Conservation (phyloP, 441 rosid genomes). For the Euphorbia schlechtendalii region DNA sequence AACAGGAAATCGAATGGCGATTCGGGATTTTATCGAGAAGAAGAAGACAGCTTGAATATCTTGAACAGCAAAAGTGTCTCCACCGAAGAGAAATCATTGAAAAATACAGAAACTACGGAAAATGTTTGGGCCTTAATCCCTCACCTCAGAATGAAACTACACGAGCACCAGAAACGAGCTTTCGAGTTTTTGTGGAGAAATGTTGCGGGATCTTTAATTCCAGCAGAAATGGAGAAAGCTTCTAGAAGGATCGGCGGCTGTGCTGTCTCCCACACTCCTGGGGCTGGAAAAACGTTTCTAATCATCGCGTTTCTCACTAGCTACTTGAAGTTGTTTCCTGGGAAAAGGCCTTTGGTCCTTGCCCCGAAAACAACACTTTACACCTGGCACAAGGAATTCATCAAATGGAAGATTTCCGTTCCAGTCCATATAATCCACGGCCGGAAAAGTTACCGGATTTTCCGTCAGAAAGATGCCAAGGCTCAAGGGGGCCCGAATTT, state of each 20-base stretch:
- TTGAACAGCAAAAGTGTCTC: slow-evolving; percentile 22
- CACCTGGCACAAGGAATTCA: slow-evolving; percentile 95
- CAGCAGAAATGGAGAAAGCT: slow-evolving; percentile 45
- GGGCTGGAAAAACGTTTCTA: slow-evolving; percentile 92
- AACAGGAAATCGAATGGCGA: slow-evolving; percentile 27
- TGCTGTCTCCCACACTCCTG: slow-evolving; percentile 88
- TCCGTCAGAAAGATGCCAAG: slow-evolving; percentile 27
- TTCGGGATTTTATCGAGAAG: slow-evolving; percentile 25
- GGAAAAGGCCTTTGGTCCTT: slow-evolving; percentile 75
- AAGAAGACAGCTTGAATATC: slow-evolving; percentile 29
- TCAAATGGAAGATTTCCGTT: slow-evolving; percentile 82
- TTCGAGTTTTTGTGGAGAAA: slow-evolving; percentile 90
- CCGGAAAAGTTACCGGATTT: slow-evolving; percentile 54
- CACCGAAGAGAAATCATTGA: slow-evolving; percentile 21
- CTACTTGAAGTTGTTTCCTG: slow-evolving; percentile 85
- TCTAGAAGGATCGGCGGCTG: slow-evolving; percentile 71
- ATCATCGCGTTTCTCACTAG: slow-evolving; percentile 85
- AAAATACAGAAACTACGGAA: slow-evolving; percentile 50
- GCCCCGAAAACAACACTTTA: slow-evolving; percentile 94
- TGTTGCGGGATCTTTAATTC: slow-evolving; percentile 64
- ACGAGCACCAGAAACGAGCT: slow-evolving; percentile 73
- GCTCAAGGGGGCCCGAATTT: slow-evolving; percentile 54
- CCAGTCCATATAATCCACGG: slow-evolving; percentile 91
- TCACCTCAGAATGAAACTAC: slow-evolving; percentile 55
- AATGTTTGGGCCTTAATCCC: slow-evolving; percentile 84